phyloP scores from a whole-genome alignment of 441 rosid genomes.

The Bruguiera hainesii region DNA sequence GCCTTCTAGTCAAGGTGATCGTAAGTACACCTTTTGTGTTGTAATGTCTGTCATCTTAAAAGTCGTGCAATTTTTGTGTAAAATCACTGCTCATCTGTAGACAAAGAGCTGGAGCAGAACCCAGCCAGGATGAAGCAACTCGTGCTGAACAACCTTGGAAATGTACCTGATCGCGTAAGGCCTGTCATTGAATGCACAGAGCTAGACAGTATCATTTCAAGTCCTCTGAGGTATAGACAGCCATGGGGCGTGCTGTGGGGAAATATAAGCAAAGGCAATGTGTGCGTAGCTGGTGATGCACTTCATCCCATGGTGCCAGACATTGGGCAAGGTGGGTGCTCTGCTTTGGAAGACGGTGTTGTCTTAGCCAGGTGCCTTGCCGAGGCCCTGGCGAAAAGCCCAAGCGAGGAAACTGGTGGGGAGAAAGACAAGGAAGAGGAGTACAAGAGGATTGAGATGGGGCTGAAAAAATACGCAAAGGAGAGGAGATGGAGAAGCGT shows the following conservation, averaged over 20 bases:
- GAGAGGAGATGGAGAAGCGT: slow-evolving; percentile 82
- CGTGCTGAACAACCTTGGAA: slow-evolving; percentile 37
- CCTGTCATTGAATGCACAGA: slow-evolving; percentile 35
- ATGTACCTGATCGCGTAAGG: slow-evolving; percentile 33
- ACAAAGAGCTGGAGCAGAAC: slow-evolving; percentile 32
- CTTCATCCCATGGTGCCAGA: slow-evolving; percentile 85
- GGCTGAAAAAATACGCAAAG: slow-evolving; percentile 44
- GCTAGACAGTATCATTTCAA: slow-evolving; percentile 27
- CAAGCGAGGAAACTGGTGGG: slow-evolving; percentile 4
- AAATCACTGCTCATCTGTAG: slow-evolving; percentile 10
- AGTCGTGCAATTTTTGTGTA: not conserved
- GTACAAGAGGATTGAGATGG: slow-evolving; percentile 37
- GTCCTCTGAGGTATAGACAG: slow-evolving; percentile 40
- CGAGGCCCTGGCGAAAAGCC: slow-evolving; percentile 29
- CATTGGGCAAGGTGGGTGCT: slow-evolving; percentile 63
- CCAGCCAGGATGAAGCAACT: slow-evolving; percentile 43
- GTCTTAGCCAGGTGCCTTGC: slow-evolving; percentile 56
- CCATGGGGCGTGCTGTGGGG: slow-evolving; percentile 72
- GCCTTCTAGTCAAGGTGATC: slow-evolving; percentile 30
- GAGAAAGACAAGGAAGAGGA: slow-evolving; percentile 24
- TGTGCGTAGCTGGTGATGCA: slow-evolving; percentile 72
- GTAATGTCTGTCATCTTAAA: not conserved
- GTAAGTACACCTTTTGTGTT: not conserved
- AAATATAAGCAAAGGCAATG: slow-evolving; percentile 61
- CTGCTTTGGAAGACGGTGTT: slow-evolving; percentile 65